Percentiles rank a stretch among this genome's conserved stretches.
Conservation (phyloP, 164 flowering plant genomes). For the Dillenia turbinata region DNA sequence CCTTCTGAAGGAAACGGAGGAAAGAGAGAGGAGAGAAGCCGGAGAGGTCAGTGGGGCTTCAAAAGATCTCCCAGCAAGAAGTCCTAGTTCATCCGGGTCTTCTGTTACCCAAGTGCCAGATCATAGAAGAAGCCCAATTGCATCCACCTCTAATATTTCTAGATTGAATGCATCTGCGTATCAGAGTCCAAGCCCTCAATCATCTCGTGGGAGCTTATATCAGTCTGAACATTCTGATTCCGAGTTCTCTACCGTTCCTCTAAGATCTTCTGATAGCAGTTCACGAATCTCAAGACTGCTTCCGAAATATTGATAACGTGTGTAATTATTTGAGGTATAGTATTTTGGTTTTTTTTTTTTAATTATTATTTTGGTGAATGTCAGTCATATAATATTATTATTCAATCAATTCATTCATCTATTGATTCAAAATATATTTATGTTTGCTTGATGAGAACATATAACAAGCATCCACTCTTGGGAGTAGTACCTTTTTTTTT, state of each 20-base stretch:
- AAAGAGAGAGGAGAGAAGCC: slow-evolving; percentile 65
- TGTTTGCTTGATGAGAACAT: too few species aligned
- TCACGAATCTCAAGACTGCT: slow-evolving; percentile 42
- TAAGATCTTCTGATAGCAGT: slow-evolving; percentile 49
- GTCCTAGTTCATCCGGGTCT: slow-evolving; percentile 14
- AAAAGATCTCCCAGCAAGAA: slow-evolving; percentile 18
- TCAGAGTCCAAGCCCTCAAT: slow-evolving; percentile 15
- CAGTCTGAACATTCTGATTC: slow-evolving; percentile 47
- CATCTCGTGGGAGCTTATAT: slow-evolving; percentile 20
- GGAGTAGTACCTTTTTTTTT: too few species aligned
- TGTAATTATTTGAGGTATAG: slow-evolving; percentile 25
- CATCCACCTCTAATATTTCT: slow-evolving; percentile 15
- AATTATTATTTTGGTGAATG: slow-evolving; percentile 14
- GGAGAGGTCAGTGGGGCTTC: slow-evolving; percentile 24
- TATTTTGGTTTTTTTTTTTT: slow-evolving; percentile 11
- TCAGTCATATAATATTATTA: too few species aligned
- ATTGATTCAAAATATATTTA: too few species aligned
- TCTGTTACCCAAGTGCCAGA: slow-evolving; percentile 17
- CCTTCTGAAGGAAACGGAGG: slow-evolving; percentile 90
- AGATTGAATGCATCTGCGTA: slow-evolving; percentile 11
- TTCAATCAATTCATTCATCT: too few species aligned
- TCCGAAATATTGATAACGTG: slow-evolving; percentile 32
- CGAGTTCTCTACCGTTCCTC: slow-evolving; percentile 82
- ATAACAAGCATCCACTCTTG: too few species aligned
- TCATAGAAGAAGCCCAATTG: slow-evolving; percentile 9